Evolutionary conservation across 345 rosid species (phyloP), one percentile per base, ranked within the genome.

Genomic region (Moringa oleifera): DNA sequence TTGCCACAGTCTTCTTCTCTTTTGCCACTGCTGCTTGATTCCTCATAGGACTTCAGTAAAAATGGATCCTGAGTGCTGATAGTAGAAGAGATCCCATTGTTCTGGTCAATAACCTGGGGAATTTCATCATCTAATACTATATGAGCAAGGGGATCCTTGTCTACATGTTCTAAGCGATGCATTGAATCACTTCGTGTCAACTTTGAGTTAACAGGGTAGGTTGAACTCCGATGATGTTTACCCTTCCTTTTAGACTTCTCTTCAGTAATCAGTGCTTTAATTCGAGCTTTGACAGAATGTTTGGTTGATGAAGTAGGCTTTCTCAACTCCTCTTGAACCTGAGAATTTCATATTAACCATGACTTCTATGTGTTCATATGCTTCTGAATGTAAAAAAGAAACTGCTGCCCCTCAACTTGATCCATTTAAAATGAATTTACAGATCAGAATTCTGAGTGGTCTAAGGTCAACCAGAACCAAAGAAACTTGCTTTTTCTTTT

Each of bases 171-270:
- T 2, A 69, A 8, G 25, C 58, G 76, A 61, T 21, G 70, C 51
- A 53, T 12, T 59, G 83, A 61, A 13, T 68, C 61, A 7, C 55
- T 75, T 53, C 65, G 69, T 51, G 61, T 55, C 65, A 64, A 55
- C 17, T 41, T 72, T 25, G 74, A 28, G 20, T 53, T 74, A 16
- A 51, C 67, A n/a, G 96, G 87, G 64, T 59, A 77, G 28, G 84
- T 80, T 15, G 72, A 71, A 73, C 73, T 81, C 24, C 91, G 52
- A 10, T 69, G 85, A 72, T 83, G 86, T 45, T 57, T 65, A 25
- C 82, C 77, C 70, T 82, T 90, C 80, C 53, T 80, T 68, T 72
- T 83, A 25, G 72, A 64, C 62, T 71, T 72, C 66, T 93, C 97
- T 16, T 86, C 92, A 2, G 52, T 20, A 20, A 85, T 64, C 21